Evolutionary conservation across 2,329 filamentous ascomycete species (phyloP), one percentile per base, ranked within the genome.

Genomic region (Xylariomycetidae sp.): DNA sequence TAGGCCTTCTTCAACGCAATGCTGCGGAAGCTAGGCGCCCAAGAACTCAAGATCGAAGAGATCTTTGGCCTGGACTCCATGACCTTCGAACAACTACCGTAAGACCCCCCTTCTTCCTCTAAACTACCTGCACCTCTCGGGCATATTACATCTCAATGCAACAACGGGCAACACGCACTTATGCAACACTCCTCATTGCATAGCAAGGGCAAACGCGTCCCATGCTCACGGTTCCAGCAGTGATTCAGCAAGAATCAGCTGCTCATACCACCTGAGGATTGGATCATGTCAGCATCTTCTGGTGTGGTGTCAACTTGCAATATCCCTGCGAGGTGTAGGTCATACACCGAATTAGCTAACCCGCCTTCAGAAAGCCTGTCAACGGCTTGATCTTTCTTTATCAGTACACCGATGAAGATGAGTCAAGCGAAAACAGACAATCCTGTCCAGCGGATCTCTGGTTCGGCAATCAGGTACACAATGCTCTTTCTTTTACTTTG

Each of bases 361-460:
- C 8, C 8, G n/a, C 20, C 20, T 23, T n/a, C 8, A 85, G 82
- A 5, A 75, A 82, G 48, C 85, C 85, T 2, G 72, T 92, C 3
- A 80, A 87, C 49, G 90, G 90, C 3, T 64, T 97, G n/a, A 84
- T 98, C 31, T 92, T 97, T 43, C 73, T 95, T 2, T 95, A 88
- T 50, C 77, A 82, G 38, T 95, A 74, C 43, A 52, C 78, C 47
- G 70, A 74, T 18, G 73, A 68, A 4, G 61, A 69, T 5, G 64
- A 66, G 57, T 66, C 32, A 59, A 75, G 19, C 64, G 50, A 63
- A 69, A 36, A 67, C 73, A 41, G 66, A 63, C 27, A 69, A 57
- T 37, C 44, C 41, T 81, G 75, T 42, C 80, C 80, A 1, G 64
- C 76, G 3, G 65, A 77, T 18, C 67, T 97, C 13, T 98, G 92